phyloP scores from a whole-genome alignment of 2,329 filamentous ascomycete genomes.

The Verticillium longisporum region DNA sequence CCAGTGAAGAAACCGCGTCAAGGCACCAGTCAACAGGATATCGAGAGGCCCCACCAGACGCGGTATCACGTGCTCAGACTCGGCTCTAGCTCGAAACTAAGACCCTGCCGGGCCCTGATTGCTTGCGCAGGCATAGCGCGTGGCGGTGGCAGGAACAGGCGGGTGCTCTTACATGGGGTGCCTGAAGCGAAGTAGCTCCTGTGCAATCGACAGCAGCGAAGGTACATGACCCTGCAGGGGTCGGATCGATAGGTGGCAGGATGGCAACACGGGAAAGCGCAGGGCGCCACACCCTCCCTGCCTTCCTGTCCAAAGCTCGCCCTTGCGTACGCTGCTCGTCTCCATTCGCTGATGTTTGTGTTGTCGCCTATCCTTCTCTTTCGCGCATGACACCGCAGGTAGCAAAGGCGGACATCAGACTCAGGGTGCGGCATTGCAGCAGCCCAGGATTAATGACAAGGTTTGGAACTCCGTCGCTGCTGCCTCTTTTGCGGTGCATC shows the following conservation, averaged over 20 bases:
- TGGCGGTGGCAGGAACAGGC: slow-evolving; percentile 1
- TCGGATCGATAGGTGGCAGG: neutral
- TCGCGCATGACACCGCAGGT: neutral
- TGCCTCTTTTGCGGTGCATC: neutral
- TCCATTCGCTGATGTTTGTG: neutral
- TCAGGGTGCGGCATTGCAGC: neutral
- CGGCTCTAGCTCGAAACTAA: neutral
- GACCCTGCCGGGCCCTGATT: neutral
- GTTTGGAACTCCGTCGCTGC: neutral
- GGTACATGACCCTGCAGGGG: neutral
- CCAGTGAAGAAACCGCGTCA: neutral
- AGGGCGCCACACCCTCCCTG: neutral
- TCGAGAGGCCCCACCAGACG: neutral
- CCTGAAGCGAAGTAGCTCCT: neutral
- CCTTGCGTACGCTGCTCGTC: neutral
- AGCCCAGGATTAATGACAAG: neutral
- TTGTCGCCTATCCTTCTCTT: neutral
- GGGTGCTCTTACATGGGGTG: neutral
- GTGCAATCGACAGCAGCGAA: neutral
- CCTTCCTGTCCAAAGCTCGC: neutral
- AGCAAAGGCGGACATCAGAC: neutral
- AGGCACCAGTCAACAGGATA: neutral
- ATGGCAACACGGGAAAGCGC: neutral
- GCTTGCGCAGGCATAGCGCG: neutral
- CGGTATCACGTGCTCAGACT: neutral